Evolutionary conservation across 345 rosid species (phyloP).

Genomic region (Acer campestre): DNA sequence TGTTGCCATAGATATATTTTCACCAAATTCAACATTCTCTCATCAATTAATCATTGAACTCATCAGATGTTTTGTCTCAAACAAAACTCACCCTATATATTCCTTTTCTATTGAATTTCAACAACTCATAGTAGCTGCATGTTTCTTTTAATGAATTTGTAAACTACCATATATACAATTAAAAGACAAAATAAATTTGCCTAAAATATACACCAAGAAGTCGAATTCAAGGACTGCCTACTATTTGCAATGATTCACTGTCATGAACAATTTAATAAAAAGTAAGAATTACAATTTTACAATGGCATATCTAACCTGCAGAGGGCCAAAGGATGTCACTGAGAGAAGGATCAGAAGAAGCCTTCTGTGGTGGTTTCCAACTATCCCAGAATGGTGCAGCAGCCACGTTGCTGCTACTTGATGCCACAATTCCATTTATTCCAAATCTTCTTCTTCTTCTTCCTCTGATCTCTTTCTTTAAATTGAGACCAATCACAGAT

Average conservation of each 20-base stretch:
- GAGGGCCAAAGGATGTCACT: conserved; percentile 96
- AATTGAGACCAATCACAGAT: conserved; percentile 5
- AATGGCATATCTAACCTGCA: conserved; percentile 53
- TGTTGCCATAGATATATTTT: neutral
- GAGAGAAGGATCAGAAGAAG: conserved; percentile 47
- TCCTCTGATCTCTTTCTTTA: neutral
- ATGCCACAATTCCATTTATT: conserved; percentile 26
- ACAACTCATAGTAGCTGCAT: no score
- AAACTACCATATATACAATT: no score
- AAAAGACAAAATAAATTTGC: neutral
- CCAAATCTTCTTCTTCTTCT: conserved; percentile 1
- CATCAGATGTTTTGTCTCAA: no score
- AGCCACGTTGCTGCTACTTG: conserved; percentile 36
- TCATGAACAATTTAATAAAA: neutral
- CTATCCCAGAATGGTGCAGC: conserved; percentile 58
- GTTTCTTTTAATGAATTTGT: no score
- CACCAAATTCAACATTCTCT: neutral
- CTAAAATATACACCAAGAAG: neutral
- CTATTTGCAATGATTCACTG: neutral
- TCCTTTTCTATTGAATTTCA: no score
- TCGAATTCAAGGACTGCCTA: no score
- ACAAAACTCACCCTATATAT: no score
- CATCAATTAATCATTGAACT: no score
- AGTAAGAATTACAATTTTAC: neutral
- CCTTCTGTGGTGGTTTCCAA: conserved; percentile 78